Conservation (phyloP, 2,329 filamentous ascomycete species). For the Curvularia verruculosa region DNA sequence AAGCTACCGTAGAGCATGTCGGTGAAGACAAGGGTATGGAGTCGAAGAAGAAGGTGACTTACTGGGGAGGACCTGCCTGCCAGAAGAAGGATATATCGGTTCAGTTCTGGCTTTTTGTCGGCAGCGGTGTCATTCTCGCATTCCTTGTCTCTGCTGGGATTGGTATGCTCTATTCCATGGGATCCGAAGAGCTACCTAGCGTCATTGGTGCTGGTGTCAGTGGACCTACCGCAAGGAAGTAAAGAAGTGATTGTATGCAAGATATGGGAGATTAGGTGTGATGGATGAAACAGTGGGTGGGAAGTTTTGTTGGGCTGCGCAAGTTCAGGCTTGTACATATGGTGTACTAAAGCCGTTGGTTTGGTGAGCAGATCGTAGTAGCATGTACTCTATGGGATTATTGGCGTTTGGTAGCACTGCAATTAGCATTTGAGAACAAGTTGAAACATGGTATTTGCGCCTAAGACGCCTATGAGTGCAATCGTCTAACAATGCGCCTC, state of each 20-base stretch:
- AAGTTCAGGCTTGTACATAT: constrained; percentile 35
- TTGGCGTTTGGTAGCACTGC: constrained; percentile 44
- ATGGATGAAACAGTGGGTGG: neutral
- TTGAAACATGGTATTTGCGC: constrained; percentile 6
- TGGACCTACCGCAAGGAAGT: constrained; percentile 58
- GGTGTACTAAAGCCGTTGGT: constrained; percentile 35
- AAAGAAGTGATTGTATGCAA: constrained; percentile 11
- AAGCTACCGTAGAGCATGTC: constrained; percentile 60
- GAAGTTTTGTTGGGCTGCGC: neutral
- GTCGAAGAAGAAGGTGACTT: constrained; percentile 62
- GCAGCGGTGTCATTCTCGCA: constrained; percentile 73
- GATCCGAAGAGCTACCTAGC: constrained; percentile 84
- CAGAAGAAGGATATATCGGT: constrained; percentile 90
- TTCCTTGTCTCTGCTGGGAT: constrained; percentile 73
- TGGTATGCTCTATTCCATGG: constrained; percentile 80
- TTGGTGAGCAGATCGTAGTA: constrained; percentile 26
- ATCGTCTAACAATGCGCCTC: constrained; percentile 11
- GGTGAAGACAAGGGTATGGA: constrained; percentile 56
- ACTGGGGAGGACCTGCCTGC: constrained; percentile 86
- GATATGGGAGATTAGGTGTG: neutral
- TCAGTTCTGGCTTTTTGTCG: constrained; percentile 84
- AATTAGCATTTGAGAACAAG: constrained; percentile 27
- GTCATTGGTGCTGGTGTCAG: constrained; percentile 96
- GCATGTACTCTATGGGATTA: constrained; percentile 30
- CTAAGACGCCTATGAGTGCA: constrained; percentile 3